Percentiles rank a stretch among this genome's conserved stretches.
These are phyloP conservation scores for Lunasporangiospora selenospora DNA, from an alignment of 192 early-diverging fungal species.

Conservation along the genomic window DNA sequence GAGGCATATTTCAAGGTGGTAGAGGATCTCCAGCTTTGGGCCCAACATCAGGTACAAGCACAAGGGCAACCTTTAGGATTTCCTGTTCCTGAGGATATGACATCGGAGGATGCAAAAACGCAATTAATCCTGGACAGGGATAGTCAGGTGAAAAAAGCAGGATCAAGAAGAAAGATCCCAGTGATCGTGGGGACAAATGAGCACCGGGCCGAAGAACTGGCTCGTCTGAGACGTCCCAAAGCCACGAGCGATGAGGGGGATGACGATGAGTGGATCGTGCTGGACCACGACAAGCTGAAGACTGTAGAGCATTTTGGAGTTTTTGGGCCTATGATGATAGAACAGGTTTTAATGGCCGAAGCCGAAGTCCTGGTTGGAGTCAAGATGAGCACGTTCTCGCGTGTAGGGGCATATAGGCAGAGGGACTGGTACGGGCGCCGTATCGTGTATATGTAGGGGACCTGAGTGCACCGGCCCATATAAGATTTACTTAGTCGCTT, in stretches of 20 bases:
- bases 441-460: neutral
- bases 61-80: too few species aligned
- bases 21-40: too few species aligned
- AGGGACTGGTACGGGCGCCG: conserved; percentile 5
- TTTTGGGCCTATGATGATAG: conserved; percentile 2
- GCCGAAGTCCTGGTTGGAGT: conserved; percentile 6
- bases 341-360: conserved; percentile 2
- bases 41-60: too few species aligned
- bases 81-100: too few species aligned
- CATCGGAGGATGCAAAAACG: too few species aligned
- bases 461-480: too few species aligned
- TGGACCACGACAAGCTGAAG: neutral
- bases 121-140: too few species aligned
- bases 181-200: conserved; percentile 9
- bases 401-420: conserved; percentile 7
- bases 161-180: neutral
- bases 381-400: conserved; percentile 13
- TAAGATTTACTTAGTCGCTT: too few species aligned
- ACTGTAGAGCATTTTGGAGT: conserved; percentile 1
- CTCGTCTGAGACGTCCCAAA: neutral
- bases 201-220: neutral
- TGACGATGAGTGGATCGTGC: conserved; percentile 1
- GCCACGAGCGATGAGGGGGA: neutral
- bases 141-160: too few species aligned
- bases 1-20: neutral